A percentile compares a stretch with the other conserved stretches of the same genome.
Conservation (phyloP, 2,329 filamentous ascomycete species). For the Claviceps purpurea region DNA sequence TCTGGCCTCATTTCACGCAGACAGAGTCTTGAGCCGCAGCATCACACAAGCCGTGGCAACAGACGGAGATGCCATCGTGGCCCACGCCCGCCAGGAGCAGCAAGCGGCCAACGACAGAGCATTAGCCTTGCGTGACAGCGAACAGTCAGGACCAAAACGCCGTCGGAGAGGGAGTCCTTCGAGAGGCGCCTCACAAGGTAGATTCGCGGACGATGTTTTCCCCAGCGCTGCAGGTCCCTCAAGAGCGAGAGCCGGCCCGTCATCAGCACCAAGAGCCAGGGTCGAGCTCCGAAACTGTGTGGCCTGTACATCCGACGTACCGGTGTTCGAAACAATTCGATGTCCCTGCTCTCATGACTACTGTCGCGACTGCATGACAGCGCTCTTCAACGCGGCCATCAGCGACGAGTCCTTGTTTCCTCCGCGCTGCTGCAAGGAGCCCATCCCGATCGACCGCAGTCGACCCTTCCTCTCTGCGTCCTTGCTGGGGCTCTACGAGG, state of each 20-base stretch:
- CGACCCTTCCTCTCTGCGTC: conserved; percentile 21
- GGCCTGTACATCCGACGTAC: neutral
- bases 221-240: too few species aligned
- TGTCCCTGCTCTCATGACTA: conserved; percentile 29
- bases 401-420: conserved; percentile 40
- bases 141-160: too few species aligned
- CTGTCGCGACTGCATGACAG: conserved; percentile 33
- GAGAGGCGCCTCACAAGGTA: neutral
- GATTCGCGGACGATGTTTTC: neutral
- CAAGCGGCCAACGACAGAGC: neutral
- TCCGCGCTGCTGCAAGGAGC: conserved; percentile 35
- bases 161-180: neutral
- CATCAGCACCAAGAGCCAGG: too few species aligned
- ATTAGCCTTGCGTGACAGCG: too few species aligned
- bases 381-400: conserved; percentile 30
- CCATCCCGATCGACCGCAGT: conserved; percentile 24
- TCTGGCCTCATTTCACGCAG: conserved; percentile 1
- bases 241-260: too few species aligned
- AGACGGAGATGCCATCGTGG: conserved; percentile 7
- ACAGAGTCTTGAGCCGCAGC: conserved; percentile 9
- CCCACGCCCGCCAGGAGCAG: neutral
- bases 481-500: conserved; percentile 22
- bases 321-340: neutral
- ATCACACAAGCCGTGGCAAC: conserved; percentile 7
- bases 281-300: neutral